These are phyloP conservation scores for Boletus huronensis DNA, from an alignment of 768 basidiomycete species.

Conservation along the genomic window DNA sequence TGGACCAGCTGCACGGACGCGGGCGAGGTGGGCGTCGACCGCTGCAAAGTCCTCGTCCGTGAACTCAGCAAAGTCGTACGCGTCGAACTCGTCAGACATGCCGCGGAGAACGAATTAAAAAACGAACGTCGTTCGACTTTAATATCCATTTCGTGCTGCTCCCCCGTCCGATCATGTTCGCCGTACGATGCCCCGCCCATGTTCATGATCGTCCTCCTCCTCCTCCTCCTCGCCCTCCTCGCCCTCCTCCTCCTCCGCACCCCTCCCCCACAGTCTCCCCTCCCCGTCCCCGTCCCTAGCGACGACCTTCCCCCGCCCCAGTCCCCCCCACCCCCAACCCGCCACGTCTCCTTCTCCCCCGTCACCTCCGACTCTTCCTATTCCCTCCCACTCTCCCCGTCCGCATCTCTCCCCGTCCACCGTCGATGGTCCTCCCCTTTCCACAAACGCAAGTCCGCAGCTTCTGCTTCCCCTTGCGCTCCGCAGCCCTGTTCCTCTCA, in stretches of 20 bases:
- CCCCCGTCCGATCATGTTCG: background rate
- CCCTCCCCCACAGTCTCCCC: background rate
- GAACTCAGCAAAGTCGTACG: constrained; percentile 52
- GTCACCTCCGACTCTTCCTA: background rate
- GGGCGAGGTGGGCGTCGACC: constrained; percentile 26
- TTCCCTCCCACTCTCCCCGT: background rate
- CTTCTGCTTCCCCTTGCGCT: background rate
- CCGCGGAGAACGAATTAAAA: constrained; percentile 16
- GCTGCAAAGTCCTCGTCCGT: constrained; percentile 53
- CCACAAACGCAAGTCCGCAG: background rate
- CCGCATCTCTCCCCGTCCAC: background rate
- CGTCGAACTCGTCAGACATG: constrained; percentile 42
- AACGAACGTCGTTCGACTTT: constrained; percentile 19
- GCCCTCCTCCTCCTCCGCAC: background rate
- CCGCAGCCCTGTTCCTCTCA: background rate
- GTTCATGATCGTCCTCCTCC: constrained; percentile 4
- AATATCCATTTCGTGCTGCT: too few relatives aligned
- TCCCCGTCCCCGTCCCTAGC: background rate
- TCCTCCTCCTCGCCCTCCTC: background rate
- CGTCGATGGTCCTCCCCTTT: constrained; percentile 2
- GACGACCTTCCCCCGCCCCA: background rate
- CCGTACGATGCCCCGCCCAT: constrained; percentile 1
- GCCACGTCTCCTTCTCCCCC: constrained; percentile 18
- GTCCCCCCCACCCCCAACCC: background rate
- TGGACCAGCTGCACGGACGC: constrained; percentile 24